Conservation (phyloP, 805 yeast species). For the Saccharomyces kudriavzevii region DNA sequence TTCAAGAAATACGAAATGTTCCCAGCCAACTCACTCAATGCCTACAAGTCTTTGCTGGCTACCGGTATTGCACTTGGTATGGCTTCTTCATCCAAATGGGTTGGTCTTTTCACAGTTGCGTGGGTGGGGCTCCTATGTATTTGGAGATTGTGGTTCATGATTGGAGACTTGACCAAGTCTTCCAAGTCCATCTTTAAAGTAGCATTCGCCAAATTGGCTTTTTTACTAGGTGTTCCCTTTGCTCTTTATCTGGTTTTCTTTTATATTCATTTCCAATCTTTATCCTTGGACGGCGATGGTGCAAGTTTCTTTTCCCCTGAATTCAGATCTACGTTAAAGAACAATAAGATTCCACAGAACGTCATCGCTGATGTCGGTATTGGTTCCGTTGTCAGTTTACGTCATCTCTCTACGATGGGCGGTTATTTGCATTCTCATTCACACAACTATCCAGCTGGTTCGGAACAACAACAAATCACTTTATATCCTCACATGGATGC, state of each 20-base stretch:
- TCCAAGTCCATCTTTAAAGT: conserved; percentile 39
- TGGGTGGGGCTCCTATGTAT: conserved; percentile 64
- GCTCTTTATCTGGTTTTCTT: conserved; percentile 51
- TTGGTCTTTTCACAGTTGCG: conserved; percentile 70
- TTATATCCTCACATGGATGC: conserved; percentile 70
- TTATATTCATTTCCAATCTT: conserved; percentile 51
- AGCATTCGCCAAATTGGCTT: conserved; percentile 41
- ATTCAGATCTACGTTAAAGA: conserved; percentile 55
- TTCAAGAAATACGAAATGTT: conserved; percentile 59
- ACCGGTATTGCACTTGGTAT: conserved; percentile 66
- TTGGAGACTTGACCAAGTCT: conserved; percentile 60
- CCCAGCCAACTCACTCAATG: conserved; percentile 47
- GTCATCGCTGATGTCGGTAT: conserved; percentile 64
- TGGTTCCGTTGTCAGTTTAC: conserved; percentile 57
- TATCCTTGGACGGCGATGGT: conserved; percentile 61
- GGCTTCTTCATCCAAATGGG: conserved; percentile 75
- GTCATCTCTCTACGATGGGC: conserved; percentile 64
- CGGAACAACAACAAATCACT: conserved; percentile 77
- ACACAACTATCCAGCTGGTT: conserved; percentile 64
- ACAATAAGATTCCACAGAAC: conserved; percentile 50
- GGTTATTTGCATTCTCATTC: conserved; percentile 81
- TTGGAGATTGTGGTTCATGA: conserved; percentile 57
- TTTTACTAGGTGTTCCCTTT: conserved; percentile 53
- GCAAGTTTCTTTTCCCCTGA: conserved; percentile 64
- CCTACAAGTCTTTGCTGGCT: conserved; percentile 55